Evolutionary conservation across 345 rosid species (phyloP).

Genomic region (Murraya koenigii): DNA sequence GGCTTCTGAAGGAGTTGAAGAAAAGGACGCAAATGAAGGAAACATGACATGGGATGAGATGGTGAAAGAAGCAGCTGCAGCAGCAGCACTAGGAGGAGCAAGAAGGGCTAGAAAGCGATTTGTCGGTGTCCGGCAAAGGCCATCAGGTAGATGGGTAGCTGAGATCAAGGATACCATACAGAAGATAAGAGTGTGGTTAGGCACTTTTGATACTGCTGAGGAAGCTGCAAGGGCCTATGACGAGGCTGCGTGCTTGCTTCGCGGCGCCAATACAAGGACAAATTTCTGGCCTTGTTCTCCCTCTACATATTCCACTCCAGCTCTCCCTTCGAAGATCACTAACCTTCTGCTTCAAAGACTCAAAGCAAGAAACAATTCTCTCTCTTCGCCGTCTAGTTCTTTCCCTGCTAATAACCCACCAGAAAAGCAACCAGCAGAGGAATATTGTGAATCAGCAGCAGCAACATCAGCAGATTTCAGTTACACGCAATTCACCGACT

Average conservation of each 20-base stretch:
- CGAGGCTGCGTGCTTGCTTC: conserved; percentile 57
- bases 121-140: conserved; percentile 54
- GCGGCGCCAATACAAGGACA: conserved; percentile 49
- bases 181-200: conserved; percentile 55
- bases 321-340: conserved; percentile 53
- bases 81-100: conserved; percentile 33
- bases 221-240: conserved; percentile 65
- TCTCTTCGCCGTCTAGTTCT: neutral
- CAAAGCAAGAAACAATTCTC: conserved; percentile 37
- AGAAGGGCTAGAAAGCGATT: conserved; percentile 46
- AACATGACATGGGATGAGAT: conserved; percentile 48
- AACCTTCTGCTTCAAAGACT: conserved; percentile 57
- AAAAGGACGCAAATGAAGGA: conserved; percentile 21
- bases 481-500: conserved; percentile 36
- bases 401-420: conserved; percentile 6
- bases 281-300: conserved; percentile 56
- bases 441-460: conserved; percentile 10
- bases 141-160: conserved; percentile 61
- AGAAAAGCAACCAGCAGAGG: conserved; percentile 14
- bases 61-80: conserved; percentile 44
- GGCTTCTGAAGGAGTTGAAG: conserved; percentile 26
- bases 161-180: conserved; percentile 61
- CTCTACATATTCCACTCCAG: conserved; percentile 34
- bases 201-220: conserved; percentile 54
- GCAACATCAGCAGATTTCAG: conserved; percentile 17